A percentile compares a stretch with the other conserved stretches of the same genome.
phyloP scores from a whole-genome alignment of 2,329 filamentous ascomycete species.

The Didymellaceae sp. region DNA sequence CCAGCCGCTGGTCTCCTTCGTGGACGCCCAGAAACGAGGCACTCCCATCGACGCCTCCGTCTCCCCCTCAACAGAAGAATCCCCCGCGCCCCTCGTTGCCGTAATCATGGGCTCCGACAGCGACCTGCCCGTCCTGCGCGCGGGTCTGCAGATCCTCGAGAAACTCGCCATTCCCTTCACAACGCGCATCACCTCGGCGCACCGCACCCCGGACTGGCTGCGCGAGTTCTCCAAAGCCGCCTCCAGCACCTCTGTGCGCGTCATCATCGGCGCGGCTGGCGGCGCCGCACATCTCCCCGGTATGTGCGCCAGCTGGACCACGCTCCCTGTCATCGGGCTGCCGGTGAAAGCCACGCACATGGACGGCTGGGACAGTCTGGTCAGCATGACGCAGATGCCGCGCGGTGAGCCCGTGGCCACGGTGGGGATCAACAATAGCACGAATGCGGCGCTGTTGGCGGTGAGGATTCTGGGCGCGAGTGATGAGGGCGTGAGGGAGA shows the following conservation, averaged over 20 bases:
- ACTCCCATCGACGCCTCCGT: too few species aligned
- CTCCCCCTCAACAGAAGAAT: too few species aligned
- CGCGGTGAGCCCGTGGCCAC: constrained; percentile 53
- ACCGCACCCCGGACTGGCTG: constrained; percentile 59
- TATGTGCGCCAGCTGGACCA: constrained; percentile 59
- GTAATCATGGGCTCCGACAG: constrained; percentile 87
- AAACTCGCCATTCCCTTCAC: constrained; percentile 76
- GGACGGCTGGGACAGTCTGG: constrained; percentile 58
- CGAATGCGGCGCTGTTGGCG: constrained; percentile 56
- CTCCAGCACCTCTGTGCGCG: constrained; percentile 45
- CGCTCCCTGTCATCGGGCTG: constrained; percentile 59
- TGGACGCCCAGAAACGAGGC: constrained; percentile 66
- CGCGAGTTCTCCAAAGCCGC: constrained; percentile 53
- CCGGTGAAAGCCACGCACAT: constrained; percentile 58
- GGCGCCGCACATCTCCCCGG: constrained; percentile 60
- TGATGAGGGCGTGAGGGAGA: constrained; percentile 62
- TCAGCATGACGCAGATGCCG: constrained; percentile 62
- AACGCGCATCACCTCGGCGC: constrained; percentile 77
- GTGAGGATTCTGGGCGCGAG: constrained; percentile 53
- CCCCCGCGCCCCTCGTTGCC: constrained; percentile 65
- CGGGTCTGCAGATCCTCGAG: constrained; percentile 69
- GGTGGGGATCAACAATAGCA: constrained; percentile 55
- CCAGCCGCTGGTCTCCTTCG: constrained; percentile 71
- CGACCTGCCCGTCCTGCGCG: constrained; percentile 71
- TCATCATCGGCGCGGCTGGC: constrained; percentile 58